Evolutionary conservation across 306 rosid species (phyloP), one percentile per base, ranked within the genome.

Genomic region (Quercus rubra): DNA sequence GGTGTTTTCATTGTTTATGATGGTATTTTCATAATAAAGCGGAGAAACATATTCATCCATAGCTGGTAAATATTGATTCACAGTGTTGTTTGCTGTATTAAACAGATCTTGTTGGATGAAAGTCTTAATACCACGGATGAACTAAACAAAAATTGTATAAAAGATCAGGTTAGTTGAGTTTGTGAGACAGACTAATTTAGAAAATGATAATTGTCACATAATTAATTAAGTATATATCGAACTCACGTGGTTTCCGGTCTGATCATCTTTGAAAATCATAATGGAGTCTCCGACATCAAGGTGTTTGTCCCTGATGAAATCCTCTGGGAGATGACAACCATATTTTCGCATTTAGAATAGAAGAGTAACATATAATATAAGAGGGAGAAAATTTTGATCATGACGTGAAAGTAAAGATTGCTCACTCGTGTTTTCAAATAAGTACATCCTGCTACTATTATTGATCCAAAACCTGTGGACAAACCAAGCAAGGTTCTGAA

Each of bases 381-480:
- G 38, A 28, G 41, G 14, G 68, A 61, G 18, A 63, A 27, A 27
- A 7, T 63, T 63, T 25, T 5, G 15, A 14, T 67, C 23, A 19
- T 33, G 2, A 21, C 2, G 27, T 2, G 23, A 12, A 11, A 59
- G 66, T 59, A 11, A 4, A 59, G 15, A 13, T 23, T 59, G 25
- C 82, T 80, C 27, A 80, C 87, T 84, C 6, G 87, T 80, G 71
- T 80, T 51, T 1, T 77, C 84, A 33, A 84, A 51, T 30, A 84
- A 18, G 33, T 80, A 84, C 76, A 84, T 84, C 46, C 79, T 38
- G 67, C 84, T 74, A 9, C 43, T 56, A 13, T 67, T 73, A 30
- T 80, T 84, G 15, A 72, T 72, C 87, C 87, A 84, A 67, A 21
- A 80, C 77, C 87, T 84, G 79, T 38, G 13, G 64, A 51, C 25